Base-by-base conservation (phyloP, 2,329 filamentous ascomycete genomes). In the Fusarium nanum region DNA sequence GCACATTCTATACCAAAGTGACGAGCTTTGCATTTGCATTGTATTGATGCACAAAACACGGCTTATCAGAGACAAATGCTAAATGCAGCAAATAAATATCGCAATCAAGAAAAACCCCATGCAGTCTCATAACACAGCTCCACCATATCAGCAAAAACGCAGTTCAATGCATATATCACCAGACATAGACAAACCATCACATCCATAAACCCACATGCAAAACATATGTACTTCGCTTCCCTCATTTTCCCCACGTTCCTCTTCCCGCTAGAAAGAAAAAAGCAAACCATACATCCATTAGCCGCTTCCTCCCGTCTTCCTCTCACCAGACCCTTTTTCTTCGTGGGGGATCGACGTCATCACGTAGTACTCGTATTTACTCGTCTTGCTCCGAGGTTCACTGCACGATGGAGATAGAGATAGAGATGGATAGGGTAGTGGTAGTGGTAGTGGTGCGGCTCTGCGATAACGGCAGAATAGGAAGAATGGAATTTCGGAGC, bases 281-380 rank as follows among this genome's bases (percentile, higher is more conserved):
- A 52, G 22, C 49, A 41, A 41, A 22, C 14, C 22, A n/a, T 34
- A 50, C 32, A 34, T 13, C 50, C 59, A 37, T 64, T 47, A 53
- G 55, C 64, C 63, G 62, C 47, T 49, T 46, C 47, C 54, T 66
- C 42, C 63, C 63, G 61, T 44, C 27, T 65, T 27, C 11, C 27
- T 41, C 40, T 52, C 40, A 57, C 34, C 57, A 40, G 52, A 37
- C 52, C 57, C 16, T 61, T 48, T 48, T 54, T 44, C 49, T 41
- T 27, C 49, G 64, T 67, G 64, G 64, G 64, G 64, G 64, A 42
- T 64, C 50, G 20, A 64, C 52, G 64, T 67, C 64, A 67, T 68
- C 18, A 25, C 27, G 27, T 34, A 54, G 27, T 49, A 23, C 25
- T 55, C 25, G 28, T 34, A 37, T 60, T 27, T 25, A 12, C 27